These are phyloP conservation scores for Barnettozyma botsteinii DNA, from an alignment of 805 yeast genomes.

Conservation along the genomic window DNA sequence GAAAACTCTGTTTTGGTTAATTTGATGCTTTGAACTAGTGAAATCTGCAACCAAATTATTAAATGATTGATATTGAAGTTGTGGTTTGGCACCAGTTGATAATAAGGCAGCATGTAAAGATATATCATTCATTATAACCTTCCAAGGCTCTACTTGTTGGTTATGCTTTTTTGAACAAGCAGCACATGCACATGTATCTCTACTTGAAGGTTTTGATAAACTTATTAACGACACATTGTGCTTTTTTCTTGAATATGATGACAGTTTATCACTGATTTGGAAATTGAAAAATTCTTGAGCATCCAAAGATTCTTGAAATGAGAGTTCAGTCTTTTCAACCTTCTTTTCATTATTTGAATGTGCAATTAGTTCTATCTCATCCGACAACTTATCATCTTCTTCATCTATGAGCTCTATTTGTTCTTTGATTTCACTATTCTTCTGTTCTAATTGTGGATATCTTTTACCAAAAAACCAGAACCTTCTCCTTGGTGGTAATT, in stretches of 20 bases:
- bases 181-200: slow-evolving; percentile 5
- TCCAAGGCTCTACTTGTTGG: slow-evolving; percentile 23
- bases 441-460: slow-evolving; percentile 1
- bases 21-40: slow-evolving; percentile 19
- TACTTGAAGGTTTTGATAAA: slow-evolving; percentile 3
- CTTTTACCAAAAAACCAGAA: slow-evolving; percentile 15
- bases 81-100: slow-evolving; percentile 28
- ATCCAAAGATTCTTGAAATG: background rate
- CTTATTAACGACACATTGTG: slow-evolving; percentile 5
- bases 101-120: slow-evolving; percentile 35
- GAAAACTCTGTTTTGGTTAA: background rate
- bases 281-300: slow-evolving; percentile 1
- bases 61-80: slow-evolving; percentile 10
- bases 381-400: background rate
- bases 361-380: slow-evolving; percentile 13
- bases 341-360: slow-evolving; percentile 7
- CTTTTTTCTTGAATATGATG: slow-evolving; percentile 13
- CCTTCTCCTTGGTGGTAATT: slow-evolving; percentile 5
- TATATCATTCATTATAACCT: slow-evolving; percentile 30
- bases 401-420: slow-evolving; percentile 4
- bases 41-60: slow-evolving; percentile 21
- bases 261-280: slow-evolving; percentile 1
- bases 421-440: background rate
- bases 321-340: background rate
- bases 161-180: slow-evolving; percentile 4